A percentile compares a stretch with the other conserved stretches of the same genome.
Conservation (phyloP, 345 rosid genomes). For the Euclidium syriacum region DNA sequence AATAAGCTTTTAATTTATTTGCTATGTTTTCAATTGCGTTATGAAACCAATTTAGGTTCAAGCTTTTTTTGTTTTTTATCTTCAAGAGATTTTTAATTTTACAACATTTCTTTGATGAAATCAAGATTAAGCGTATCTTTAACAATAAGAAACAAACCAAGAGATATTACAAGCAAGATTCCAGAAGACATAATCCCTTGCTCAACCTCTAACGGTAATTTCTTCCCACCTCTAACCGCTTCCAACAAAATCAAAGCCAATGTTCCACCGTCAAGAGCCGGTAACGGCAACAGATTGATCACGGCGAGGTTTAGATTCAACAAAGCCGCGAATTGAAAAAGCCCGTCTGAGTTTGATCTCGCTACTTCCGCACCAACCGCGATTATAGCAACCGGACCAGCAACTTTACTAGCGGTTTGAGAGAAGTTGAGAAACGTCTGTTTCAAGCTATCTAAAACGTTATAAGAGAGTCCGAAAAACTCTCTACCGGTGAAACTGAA, state of each 20-base stretch:
- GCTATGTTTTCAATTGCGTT: no score
- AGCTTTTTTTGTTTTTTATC: not conserved
- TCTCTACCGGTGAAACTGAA: slow-evolving; percentile 61
- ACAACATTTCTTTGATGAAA: slow-evolving; percentile 73
- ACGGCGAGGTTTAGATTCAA: slow-evolving; percentile 88
- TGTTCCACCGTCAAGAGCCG: slow-evolving; percentile 95
- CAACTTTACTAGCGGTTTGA: slow-evolving; percentile 78
- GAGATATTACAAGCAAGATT: slow-evolving; percentile 60
- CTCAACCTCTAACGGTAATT: slow-evolving; percentile 83
- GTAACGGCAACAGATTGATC: slow-evolving; percentile 86
- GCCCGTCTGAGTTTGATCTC: slow-evolving; percentile 78
- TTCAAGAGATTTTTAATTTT: slow-evolving; percentile 28
- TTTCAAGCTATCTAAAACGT: slow-evolving; percentile 75
- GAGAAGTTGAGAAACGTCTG: slow-evolving; percentile 86
- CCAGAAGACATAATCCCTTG: slow-evolving; percentile 94
- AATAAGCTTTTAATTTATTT: no score
- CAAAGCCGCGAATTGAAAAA: slow-evolving; percentile 88
- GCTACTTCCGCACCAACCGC: slow-evolving; percentile 99
- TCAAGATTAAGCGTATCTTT: slow-evolving; percentile 83
- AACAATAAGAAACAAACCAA: slow-evolving; percentile 72
- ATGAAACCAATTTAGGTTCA: no score
- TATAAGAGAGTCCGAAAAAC: slow-evolving; percentile 63
- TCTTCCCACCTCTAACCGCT: slow-evolving; percentile 83
- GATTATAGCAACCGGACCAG: slow-evolving; percentile 94
- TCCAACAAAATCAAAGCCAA: slow-evolving; percentile 77